A percentile compares a stretch with the other conserved stretches of the same genome.
Conservation (phyloP, 441 rosid species). For the Aquilaria agallochum region DNA sequence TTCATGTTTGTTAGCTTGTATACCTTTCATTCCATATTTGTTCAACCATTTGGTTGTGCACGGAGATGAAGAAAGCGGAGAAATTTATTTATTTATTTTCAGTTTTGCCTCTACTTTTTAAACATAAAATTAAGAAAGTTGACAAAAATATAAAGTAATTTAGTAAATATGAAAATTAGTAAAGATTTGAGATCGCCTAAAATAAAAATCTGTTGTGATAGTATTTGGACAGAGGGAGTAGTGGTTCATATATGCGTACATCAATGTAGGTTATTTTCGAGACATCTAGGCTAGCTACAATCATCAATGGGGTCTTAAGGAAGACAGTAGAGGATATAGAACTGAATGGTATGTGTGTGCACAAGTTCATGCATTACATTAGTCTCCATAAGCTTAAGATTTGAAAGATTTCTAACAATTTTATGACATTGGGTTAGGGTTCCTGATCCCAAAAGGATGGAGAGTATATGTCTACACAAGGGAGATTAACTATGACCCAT, state of each 20-base stretch:
- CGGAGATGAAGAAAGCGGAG: too few relatives aligned
- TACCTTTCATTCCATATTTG: too few relatives aligned
- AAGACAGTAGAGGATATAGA: slow-evolving; percentile 81
- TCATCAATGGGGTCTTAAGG: slow-evolving; percentile 88
- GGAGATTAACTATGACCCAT: slow-evolving; percentile 75
- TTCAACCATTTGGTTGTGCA: too few relatives aligned
- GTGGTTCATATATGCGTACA: background rate
- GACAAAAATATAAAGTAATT: too few relatives aligned
- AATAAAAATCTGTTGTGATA: too few relatives aligned
- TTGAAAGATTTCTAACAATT: background rate
- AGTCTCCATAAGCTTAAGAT: background rate
- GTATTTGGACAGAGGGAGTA: too few relatives aligned
- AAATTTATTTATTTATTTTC: too few relatives aligned
- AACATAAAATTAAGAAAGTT: too few relatives aligned
- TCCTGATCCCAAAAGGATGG: slow-evolving; percentile 86
- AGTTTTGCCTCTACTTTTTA: too few relatives aligned
- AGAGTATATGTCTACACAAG: slow-evolving; percentile 90
- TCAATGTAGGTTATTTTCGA: slow-evolving; percentile 65
- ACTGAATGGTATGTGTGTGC: slow-evolving; percentile 53
- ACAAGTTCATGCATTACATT: background rate
- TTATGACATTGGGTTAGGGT: slow-evolving; percentile 39
- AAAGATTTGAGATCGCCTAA: too few relatives aligned
- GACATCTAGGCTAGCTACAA: slow-evolving; percentile 87
- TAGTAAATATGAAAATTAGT: too few relatives aligned
- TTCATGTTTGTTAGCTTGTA: too few relatives aligned